Conservation (phyloP, 306 rosid species). For the Arachis stenosperma region DNA sequence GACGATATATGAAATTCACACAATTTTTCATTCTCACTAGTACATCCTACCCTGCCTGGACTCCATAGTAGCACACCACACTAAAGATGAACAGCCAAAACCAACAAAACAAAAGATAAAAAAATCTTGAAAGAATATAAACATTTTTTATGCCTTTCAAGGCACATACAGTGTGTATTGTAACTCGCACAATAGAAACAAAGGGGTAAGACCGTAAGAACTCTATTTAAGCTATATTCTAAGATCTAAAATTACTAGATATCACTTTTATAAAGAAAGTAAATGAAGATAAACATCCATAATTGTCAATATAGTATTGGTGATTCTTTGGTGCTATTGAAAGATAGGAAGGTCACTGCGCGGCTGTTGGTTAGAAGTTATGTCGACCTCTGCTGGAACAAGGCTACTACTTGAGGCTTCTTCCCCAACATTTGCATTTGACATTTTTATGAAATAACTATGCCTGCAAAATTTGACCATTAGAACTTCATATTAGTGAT, state of each 20-base stretch:
- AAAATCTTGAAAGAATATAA: neutral
- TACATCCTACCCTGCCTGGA: neutral
- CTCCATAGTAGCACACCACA: neutral
- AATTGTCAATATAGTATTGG: conserved; percentile 8
- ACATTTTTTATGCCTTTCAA: neutral
- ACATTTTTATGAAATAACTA: conserved; percentile 90
- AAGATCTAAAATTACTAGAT: conserved; percentile 17
- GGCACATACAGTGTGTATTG: conserved; percentile 1
- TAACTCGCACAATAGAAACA: conserved; percentile 9
- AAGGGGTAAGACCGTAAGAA: conserved; percentile 3
- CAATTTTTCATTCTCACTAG: neutral
- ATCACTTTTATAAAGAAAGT: conserved; percentile 15
- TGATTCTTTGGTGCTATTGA: conserved; percentile 46
- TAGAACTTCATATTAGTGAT: conserved; percentile 16
- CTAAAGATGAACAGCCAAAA: neutral
- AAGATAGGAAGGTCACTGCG: conserved; percentile 76
- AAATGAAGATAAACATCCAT: conserved; percentile 17
- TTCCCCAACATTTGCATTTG: conserved; percentile 47
- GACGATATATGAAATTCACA: neutral
- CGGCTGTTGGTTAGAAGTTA: conserved; percentile 36
- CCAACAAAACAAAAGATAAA: conserved; percentile 1
- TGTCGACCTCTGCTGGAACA: conserved; percentile 49
- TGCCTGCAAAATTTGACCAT: conserved; percentile 70
- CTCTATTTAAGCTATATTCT: conserved; percentile 8
- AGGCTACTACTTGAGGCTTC: conserved; percentile 67